These are phyloP conservation scores for Micractinium sp. DNA, from an alignment of 139 green algal species.

Conservation along the genomic window DNA sequence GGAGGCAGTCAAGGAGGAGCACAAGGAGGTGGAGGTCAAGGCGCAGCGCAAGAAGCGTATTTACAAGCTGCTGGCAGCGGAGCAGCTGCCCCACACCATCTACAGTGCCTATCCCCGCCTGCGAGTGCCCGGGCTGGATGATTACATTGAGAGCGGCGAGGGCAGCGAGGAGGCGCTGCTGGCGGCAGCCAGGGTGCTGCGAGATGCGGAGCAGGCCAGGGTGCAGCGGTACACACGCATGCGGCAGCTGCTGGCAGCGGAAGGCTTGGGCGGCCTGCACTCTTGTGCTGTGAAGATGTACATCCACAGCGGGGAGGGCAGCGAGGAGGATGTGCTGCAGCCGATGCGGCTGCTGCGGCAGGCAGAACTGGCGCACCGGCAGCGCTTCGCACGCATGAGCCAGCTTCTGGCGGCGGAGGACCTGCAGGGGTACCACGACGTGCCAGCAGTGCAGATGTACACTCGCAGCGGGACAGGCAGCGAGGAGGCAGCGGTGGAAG, in stretches of 20 bases:
- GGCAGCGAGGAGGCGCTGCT: neutral
- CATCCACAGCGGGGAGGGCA: neutral
- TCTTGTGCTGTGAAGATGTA: neutral
- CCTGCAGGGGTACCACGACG: too few relatives aligned
- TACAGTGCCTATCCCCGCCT: neutral
- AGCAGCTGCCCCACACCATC: neutral
- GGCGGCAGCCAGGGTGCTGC: neutral
- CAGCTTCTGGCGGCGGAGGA: neutral
- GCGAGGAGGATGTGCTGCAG: neutral
- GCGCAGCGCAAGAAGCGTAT: neutral
- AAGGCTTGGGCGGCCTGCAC: neutral
- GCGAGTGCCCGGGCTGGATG: neutral
- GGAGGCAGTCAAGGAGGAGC: neutral
- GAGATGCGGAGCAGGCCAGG: neutral
- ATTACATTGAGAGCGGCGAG: neutral
- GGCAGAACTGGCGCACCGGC: neutral
- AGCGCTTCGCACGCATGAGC: neutral
- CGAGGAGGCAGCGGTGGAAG: neutral
- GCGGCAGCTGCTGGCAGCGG: neutral
- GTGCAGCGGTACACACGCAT: neutral
- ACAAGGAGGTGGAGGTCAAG: neutral
- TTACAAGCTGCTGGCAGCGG: neutral
- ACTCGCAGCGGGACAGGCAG: neutral
- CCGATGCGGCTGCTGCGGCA: neutral
- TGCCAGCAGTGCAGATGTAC: neutral